A percentile compares a stretch with the other conserved stretches of the same genome.
Evolutionary conservation across 1,284 basidiomycete genomes (phyloP).

Genomic region (Malassezia restricta): DNA sequence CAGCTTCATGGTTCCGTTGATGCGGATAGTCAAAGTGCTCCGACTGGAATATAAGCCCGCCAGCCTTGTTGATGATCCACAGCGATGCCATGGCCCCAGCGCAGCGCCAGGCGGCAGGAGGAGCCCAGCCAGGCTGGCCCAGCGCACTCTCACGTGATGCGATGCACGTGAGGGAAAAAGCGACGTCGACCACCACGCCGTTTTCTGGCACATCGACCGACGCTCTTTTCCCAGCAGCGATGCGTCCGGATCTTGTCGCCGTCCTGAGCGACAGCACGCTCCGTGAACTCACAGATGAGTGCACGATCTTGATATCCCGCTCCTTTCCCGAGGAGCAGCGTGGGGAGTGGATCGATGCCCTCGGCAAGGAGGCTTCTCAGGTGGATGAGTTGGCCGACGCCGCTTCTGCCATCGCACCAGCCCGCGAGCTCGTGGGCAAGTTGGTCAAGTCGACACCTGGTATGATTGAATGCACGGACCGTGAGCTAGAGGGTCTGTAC

Average conservation of each 20-base stretch:
- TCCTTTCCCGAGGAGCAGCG: slow-evolving; percentile 28
- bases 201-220: no score
- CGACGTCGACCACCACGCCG: neutral
- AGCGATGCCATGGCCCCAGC: slow-evolving; percentile 48
- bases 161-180: slow-evolving; percentile 7
- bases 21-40: slow-evolving; percentile 53
- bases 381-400: slow-evolving; percentile 19
- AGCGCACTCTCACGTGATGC: slow-evolving; percentile 1
- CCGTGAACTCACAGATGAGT: slow-evolving; percentile 30
- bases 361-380: slow-evolving; percentile 23
- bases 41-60: slow-evolving; percentile 84
- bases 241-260: slow-evolving; percentile 36
- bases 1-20: slow-evolving; percentile 14
- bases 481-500: slow-evolving; percentile 41
- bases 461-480: slow-evolving; percentile 33
- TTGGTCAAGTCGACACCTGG: slow-evolving; percentile 25
- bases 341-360: slow-evolving; percentile 28
- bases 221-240: slow-evolving; percentile 9
- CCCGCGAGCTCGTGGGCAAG: slow-evolving; percentile 20
- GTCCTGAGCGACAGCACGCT: slow-evolving; percentile 41
- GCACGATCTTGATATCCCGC: slow-evolving; percentile 32
- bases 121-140: neutral
- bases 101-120: neutral
- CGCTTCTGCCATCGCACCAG: slow-evolving; percentile 9
- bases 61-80: slow-evolving; percentile 98